These are phyloP conservation scores for Naganishia liquefaciens DNA, from an alignment of 1,284 basidiomycete species.

Conservation along the genomic window DNA sequence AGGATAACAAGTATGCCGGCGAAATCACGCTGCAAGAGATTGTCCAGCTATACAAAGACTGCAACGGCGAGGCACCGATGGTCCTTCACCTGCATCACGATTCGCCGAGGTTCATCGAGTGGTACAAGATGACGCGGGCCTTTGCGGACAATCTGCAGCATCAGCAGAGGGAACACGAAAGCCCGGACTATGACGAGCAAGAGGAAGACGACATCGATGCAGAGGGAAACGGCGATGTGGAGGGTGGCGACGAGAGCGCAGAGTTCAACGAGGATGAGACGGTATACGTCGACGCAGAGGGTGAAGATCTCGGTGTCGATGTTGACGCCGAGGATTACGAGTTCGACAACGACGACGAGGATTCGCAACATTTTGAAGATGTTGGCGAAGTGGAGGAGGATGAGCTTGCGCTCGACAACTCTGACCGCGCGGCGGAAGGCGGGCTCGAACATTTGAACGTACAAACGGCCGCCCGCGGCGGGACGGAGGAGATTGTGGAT, in stretches of 20 bases:
- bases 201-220: constrained; percentile 46
- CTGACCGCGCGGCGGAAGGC: background rate
- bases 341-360: constrained; percentile 5
- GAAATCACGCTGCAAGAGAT: constrained; percentile 34
- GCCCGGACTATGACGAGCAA: constrained; percentile 47
- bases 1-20: constrained; percentile 33
- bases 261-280: constrained; percentile 44
- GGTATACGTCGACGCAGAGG: constrained; percentile 45
- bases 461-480: too few relatives aligned
- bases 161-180: constrained; percentile 37
- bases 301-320: constrained; percentile 30
- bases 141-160: constrained; percentile 35
- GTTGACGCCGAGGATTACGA: constrained; percentile 25
- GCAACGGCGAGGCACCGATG: constrained; percentile 29
- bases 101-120: constrained; percentile 38
- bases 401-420: constrained; percentile 13
- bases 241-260: constrained; percentile 44
- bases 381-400: constrained; percentile 8
- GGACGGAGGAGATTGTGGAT: constrained; percentile 22
- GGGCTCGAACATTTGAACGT: too few relatives aligned
- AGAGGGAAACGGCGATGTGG: constrained; percentile 36
- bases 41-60: constrained; percentile 34
- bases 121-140: constrained; percentile 42
- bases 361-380: background rate
- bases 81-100: constrained; percentile 26